Evolutionary conservation across 768 basidiomycete species (phyloP), one percentile per base, ranked within the genome.

Genomic region (Leccinum barrowsii): DNA sequence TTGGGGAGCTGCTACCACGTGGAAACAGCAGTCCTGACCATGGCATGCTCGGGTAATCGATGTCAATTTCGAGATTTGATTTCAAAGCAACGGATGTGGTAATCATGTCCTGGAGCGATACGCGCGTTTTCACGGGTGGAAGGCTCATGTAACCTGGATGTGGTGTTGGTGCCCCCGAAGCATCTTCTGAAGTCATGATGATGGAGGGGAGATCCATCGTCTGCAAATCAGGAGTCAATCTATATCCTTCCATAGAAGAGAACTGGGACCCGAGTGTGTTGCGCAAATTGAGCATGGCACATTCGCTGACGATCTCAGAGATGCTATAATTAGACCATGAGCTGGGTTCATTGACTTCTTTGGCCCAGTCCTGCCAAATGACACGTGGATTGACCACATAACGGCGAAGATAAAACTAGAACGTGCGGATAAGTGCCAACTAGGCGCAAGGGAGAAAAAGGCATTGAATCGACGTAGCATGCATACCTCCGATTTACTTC

Each of bases 91-190:
- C 76, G 1, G 89, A 90, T 2, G 83, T 85, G 21, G 82, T 75
- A 55, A 91, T 79, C 84, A 92, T 90, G 57, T 87, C 85, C 64
- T 85, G 81, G n/a, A 92, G 75, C 4, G 89, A 90, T 55, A 91
- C 56, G n/a, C 59, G 73, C 10, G 61, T 48, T 52, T 65, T 75
- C 40, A 55, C 50, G 26, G 59, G 15, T 13, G 73, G 76, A 76
- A 74, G 63, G 12, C 67, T 74, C 2, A 75, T 69, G 13, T 78
- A 56, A 72, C 53, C 78, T 17, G 70, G 63, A 59, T 73, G 74
- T 11, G 69, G 75, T 4, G 69, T 68, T 48, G 70, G 66, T 19
- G 63, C 37, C 12, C 65, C 64, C 3, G 69, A 65, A 44, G 57
- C 48, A 22, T 71, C 72, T 26, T 64, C 68, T 13, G 59, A 58